Conservation (phyloP, 306 rosid genomes). For the Rosa chinensis region DNA sequence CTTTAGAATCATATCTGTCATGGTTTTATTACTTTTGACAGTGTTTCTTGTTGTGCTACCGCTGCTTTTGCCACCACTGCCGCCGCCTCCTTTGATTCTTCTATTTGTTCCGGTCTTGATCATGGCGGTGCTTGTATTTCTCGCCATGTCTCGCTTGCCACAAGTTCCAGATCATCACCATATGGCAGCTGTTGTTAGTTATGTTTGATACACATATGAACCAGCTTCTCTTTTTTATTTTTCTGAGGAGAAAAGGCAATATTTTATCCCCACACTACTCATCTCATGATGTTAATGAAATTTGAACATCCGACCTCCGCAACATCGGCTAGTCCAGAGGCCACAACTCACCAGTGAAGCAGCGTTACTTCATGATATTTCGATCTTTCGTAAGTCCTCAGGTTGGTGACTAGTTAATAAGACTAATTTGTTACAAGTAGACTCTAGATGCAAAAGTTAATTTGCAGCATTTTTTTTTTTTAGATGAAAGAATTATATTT, state of each 20-base stretch:
- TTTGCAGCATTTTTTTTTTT: too few relatives aligned
- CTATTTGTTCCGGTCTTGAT: background rate
- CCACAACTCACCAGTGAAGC: too few relatives aligned
- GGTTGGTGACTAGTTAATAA: too few relatives aligned
- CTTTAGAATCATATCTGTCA: background rate
- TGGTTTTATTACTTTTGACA: background rate
- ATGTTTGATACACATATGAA: background rate
- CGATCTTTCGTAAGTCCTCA: too few relatives aligned
- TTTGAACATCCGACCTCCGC: too few relatives aligned
- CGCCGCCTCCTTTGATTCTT: slow-evolving; percentile 1
- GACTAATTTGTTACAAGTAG: too few relatives aligned
- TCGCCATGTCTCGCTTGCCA: background rate
- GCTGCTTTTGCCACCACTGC: background rate
- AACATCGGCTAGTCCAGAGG: too few relatives aligned
- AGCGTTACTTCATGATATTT: too few relatives aligned
- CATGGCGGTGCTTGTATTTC: background rate
- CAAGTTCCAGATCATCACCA: background rate
- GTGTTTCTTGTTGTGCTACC: background rate
- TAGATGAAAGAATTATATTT: too few relatives aligned
- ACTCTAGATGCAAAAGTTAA: too few relatives aligned
- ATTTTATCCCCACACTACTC: too few relatives aligned
- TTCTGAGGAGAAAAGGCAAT: background rate
- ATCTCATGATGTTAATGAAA: too few relatives aligned
- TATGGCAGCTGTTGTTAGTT: background rate
- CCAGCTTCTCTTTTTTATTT: background rate